Evolutionary conservation across 2,329 filamentous ascomycete genomes (phyloP).

Genomic region (Fusarium nurragi): DNA sequence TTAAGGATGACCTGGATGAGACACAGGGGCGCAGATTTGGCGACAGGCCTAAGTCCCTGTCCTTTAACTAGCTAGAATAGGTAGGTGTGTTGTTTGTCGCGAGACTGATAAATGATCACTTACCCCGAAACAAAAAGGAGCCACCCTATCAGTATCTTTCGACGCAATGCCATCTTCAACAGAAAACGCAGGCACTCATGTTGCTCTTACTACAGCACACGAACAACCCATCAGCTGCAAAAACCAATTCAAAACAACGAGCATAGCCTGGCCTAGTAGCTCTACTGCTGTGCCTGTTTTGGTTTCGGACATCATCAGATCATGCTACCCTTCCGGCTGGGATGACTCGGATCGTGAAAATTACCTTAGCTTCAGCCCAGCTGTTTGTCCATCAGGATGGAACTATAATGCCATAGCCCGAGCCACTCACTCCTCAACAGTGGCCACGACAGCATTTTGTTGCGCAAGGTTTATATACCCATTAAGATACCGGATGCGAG

Average conservation of each 20-base stretch:
- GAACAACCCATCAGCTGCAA: not conserved
- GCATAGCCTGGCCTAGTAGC: not conserved
- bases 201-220: not conserved
- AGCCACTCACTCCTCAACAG: not conserved
- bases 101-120: not conserved
- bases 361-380: not conserved
- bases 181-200: not conserved
- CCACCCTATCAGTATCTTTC: not conserved
- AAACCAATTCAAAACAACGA: not conserved
- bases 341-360: not conserved
- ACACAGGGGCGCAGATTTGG: not conserved
- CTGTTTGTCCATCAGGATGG: not conserved
- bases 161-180: not conserved
- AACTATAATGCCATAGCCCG: not conserved
- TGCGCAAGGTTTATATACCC: not conserved
- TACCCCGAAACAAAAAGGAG: not conserved
- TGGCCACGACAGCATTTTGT: not conserved
- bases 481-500: fast-evolving
- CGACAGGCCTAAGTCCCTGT: not conserved
- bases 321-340: not conserved
- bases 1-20: not conserved
- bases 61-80: not conserved
- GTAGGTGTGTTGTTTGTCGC: not conserved
- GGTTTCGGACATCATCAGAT: not conserved
- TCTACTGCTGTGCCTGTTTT: not conserved